Percentiles rank a stretch among this genome's conserved stretches.
Conservation (phyloP, 805 yeast genomes). For the Pichia californica region DNA sequence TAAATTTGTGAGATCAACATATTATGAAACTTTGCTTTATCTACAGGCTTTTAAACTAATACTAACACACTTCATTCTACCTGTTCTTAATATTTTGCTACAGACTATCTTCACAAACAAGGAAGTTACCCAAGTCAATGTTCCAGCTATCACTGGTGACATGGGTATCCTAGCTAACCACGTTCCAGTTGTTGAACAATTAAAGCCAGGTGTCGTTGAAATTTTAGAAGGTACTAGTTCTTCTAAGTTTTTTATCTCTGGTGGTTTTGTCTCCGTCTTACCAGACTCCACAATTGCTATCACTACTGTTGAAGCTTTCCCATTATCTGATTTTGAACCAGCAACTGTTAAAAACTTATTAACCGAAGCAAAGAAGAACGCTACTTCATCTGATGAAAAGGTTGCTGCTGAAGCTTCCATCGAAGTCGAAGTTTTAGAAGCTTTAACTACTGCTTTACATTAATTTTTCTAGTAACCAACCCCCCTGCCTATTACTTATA, state of each 20-base stretch:
- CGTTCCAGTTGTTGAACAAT: slow-evolving; percentile 95
- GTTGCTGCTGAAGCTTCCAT: slow-evolving; percentile 93
- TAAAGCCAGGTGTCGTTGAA: slow-evolving; percentile 92
- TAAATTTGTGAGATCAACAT: no score
- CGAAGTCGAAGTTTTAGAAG: slow-evolving; percentile 94
- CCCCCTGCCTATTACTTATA: background rate
- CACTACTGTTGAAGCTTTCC: slow-evolving; percentile 93
- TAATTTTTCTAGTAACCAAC: slow-evolving; percentile 3
- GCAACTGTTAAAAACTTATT: slow-evolving; percentile 73
- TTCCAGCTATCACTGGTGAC: slow-evolving; percentile 93
- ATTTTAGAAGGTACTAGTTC: slow-evolving; percentile 72
- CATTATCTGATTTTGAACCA: slow-evolving; percentile 78
- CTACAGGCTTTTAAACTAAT: no score
- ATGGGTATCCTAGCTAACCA: slow-evolving; percentile 96
- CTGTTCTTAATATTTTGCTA: no score
- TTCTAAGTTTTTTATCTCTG: slow-evolving; percentile 82
- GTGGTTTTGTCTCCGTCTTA: slow-evolving; percentile 94
- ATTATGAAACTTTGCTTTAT: no score
- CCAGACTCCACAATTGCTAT: slow-evolving; percentile 88
- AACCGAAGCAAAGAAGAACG: slow-evolving; percentile 92
- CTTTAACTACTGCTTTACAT: slow-evolving; percentile 65
- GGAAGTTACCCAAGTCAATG: slow-evolving; percentile 68
- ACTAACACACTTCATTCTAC: no score
- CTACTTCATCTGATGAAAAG: slow-evolving; percentile 74
- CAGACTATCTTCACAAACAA: slow-evolving; percentile 28